Percentiles rank a stretch among this genome's conserved stretches.
phyloP scores from a whole-genome alignment of 1,139 yeast genomes.

The Blastobotrys illinoisensis region DNA sequence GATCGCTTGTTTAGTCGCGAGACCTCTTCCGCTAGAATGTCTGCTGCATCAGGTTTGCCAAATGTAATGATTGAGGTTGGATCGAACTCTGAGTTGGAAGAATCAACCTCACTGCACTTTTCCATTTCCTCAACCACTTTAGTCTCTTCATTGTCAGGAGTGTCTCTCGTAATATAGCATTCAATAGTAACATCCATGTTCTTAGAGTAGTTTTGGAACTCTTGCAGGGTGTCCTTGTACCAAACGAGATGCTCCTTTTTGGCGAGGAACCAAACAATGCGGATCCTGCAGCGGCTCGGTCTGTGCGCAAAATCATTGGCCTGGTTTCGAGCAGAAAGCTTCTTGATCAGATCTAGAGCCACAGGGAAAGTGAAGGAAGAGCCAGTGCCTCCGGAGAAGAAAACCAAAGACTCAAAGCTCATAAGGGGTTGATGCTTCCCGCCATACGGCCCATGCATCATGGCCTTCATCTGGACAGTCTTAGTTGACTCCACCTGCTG shows the following conservation, averaged over 20 bases:
- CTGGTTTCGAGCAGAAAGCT: slow-evolving; percentile 14
- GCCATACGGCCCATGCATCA: slow-evolving; percentile 44
- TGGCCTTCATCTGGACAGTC: slow-evolving; percentile 31
- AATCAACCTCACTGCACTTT: neutral
- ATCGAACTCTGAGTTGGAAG: neutral
- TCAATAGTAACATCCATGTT: slow-evolving; percentile 27
- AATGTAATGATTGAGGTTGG: neutral
- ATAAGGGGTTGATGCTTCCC: slow-evolving; percentile 40
- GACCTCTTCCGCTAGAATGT: neutral
- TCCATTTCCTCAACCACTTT: neutral
- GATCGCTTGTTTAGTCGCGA: slow-evolving; percentile 1
- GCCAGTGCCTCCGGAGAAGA: slow-evolving; percentile 45
- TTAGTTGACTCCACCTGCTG: slow-evolving; percentile 14
- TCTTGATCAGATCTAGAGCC: slow-evolving; percentile 37
- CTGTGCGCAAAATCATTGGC: slow-evolving; percentile 36
- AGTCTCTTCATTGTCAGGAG: slow-evolving; percentile 20
- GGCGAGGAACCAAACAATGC: slow-evolving; percentile 38
- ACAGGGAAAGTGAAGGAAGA: slow-evolving; percentile 45
- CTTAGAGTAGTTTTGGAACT: slow-evolving; percentile 11
- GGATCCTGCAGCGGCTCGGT: slow-evolving; percentile 32
- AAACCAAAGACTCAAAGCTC: slow-evolving; percentile 40
- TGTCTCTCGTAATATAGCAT: slow-evolving; percentile 28
- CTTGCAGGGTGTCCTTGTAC: slow-evolving; percentile 37
- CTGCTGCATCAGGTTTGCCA: slow-evolving; percentile 7
- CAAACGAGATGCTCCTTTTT: slow-evolving; percentile 32